Evolutionary conservation across 1,284 basidiomycete genomes (phyloP).

Genomic region (Naganishia cerealis): DNA sequence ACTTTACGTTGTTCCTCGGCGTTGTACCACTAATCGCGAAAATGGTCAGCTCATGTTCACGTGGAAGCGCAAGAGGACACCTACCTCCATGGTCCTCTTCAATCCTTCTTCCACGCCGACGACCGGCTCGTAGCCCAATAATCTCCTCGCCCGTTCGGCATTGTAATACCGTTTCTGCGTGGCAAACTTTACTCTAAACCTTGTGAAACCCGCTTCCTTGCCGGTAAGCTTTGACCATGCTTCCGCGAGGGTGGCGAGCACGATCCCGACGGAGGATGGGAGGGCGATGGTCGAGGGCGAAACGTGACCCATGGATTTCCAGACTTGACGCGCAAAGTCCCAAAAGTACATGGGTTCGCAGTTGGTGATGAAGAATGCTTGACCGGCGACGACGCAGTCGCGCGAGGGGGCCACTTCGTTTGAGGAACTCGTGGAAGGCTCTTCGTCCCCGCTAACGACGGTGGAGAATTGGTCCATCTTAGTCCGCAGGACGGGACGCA

Average conservation of each 20-base stretch:
- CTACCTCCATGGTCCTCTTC: slow-evolving; percentile 64
- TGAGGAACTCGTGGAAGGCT: neutral
- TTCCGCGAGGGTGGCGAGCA: slow-evolving; percentile 71
- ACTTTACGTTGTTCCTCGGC: slow-evolving; percentile 24
- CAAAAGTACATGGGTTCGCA: slow-evolving; percentile 95
- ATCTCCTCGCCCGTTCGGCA: slow-evolving; percentile 87
- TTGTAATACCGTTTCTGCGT: slow-evolving; percentile 77
- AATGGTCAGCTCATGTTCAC: neutral
- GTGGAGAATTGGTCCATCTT: slow-evolving; percentile 58
- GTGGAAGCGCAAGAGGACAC: slow-evolving; percentile 14
- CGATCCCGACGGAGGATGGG: slow-evolving; percentile 66
- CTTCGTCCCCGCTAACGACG: slow-evolving; percentile 13
- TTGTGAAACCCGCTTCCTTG: slow-evolving; percentile 84
- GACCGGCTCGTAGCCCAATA: slow-evolving; percentile 89
- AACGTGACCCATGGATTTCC: slow-evolving; percentile 71
- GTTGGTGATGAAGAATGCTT: slow-evolving; percentile 96
- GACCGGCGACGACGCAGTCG: slow-evolving; percentile 78
- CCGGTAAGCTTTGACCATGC: slow-evolving; percentile 73
- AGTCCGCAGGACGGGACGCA: slow-evolving; percentile 64
- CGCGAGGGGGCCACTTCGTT: slow-evolving; percentile 43
- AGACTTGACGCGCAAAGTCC: slow-evolving; percentile 87
- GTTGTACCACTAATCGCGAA: slow-evolving; percentile 14
- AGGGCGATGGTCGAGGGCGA: slow-evolving; percentile 62
- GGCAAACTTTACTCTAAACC: slow-evolving; percentile 75
- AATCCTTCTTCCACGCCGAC: slow-evolving; percentile 88